These are phyloP conservation scores for Thamnidium elegans DNA, from an alignment of 192 early-diverging fungal genomes.

Conservation along the genomic window DNA sequence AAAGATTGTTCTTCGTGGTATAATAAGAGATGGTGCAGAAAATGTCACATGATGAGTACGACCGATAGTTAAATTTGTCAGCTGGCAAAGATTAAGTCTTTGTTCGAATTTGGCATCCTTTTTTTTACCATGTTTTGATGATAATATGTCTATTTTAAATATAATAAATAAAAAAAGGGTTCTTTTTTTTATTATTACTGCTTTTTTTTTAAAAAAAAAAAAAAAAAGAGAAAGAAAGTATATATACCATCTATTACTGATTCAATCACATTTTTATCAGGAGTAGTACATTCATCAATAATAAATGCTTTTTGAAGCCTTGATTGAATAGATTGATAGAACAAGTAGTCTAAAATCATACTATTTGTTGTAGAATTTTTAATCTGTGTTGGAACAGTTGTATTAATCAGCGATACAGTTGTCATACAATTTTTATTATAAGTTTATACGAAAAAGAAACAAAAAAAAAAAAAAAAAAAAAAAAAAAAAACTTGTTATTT, in stretches of 20 bases:
- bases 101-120: slow-evolving; percentile 46
- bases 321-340: slow-evolving; percentile 52
- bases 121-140: neutral
- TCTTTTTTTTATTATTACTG: neutral
- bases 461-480: neutral
- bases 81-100: slow-evolving; percentile 50
- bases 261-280: slow-evolving; percentile 51
- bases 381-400: neutral
- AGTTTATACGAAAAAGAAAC: neutral
- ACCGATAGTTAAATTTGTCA: slow-evolving; percentile 55
- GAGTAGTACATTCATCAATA: slow-evolving; percentile 17
- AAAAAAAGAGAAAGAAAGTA: neutral
- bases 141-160: neutral
- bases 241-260: slow-evolving; percentile 37
- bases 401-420: neutral
- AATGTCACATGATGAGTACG: slow-evolving; percentile 43
- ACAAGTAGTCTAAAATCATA: slow-evolving; percentile 52
- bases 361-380: slow-evolving; percentile 44
- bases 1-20: neutral
- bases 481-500: neutral
- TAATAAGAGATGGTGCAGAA: neutral
- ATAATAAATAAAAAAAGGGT: no score
- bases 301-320: slow-evolving; percentile 47
- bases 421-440: neutral
- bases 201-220: neutral